Evolutionary conservation across 306 rosid species (phyloP), one percentile per base, ranked within the genome.

Genomic region (Vachellia collinsii): DNA sequence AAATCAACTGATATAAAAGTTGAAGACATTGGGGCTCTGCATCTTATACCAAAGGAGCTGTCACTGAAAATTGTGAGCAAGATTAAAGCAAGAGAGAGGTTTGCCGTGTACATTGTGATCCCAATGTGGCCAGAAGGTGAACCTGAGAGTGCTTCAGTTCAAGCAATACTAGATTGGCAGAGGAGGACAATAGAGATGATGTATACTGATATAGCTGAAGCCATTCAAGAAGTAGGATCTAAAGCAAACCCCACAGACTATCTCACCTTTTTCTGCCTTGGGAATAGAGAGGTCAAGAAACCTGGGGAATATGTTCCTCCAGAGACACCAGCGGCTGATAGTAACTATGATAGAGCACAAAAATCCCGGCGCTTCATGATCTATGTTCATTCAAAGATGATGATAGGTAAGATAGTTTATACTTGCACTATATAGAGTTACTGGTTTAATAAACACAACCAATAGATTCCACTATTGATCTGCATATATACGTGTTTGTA

Each of bases 201-300:
- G 61, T 54, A 54, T 54, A 54, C 23, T 19, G 61, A 54, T 7
- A 54, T 54, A 19, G 61, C 25, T n/a, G 61, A 54, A 17, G 61
- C 61, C 25, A 81, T 95, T 43, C 38, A 63, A 5, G 86, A 67
- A 68, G 83, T 76, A 47, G 90, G 89, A 10, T 72, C 75, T n/a
- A 10, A 67, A 44, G 89, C 86, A 13, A 56, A 90, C 56, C 98
- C 97, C 14, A 59, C 65, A 0, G 91, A 91, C 5, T 90, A 93
- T 83, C 81, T 95, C 65, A 80, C 90, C 22, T 93, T 95, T 69
- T 95, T 89, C 78, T 91, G 99, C 84, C 97, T 95, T 54, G 99
- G 98, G 19, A 91, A 91, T 25, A 78, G 90, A 53, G 92, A 95
- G 77, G 10, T 9, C 10, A 22, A 2, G 74, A 75, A 23, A 25